Percentiles rank a stretch among this genome's conserved stretches.
phyloP scores from a whole-genome alignment of 495 filamentous ascomycete genomes.

The Friedmanniomyces endolithicus region DNA sequence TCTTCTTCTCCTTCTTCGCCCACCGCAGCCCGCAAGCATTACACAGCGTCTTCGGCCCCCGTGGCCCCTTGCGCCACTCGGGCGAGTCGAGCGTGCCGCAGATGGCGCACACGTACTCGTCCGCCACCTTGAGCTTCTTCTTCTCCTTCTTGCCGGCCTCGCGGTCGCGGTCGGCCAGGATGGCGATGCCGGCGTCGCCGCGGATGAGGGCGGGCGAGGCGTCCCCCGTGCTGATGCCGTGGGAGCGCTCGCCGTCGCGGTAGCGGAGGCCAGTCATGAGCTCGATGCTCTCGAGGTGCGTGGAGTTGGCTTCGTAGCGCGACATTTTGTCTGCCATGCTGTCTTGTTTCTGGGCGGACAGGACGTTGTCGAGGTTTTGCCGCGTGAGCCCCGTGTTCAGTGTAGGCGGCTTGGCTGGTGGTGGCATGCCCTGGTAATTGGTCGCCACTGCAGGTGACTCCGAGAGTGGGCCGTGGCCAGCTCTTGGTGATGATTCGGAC shows the following conservation, averaged over 20 bases:
- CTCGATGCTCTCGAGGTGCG: conserved; percentile 79
- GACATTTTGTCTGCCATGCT: conserved; percentile 68
- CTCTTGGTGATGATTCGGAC: neutral
- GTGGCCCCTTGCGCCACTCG: conserved; percentile 92
- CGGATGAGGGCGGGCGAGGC: conserved; percentile 66
- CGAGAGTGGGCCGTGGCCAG: neutral
- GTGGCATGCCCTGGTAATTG: conserved; percentile 46
- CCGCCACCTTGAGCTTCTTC: conserved; percentile 76
- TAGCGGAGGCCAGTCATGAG: conserved; percentile 86
- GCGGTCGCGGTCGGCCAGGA: conserved; percentile 53
- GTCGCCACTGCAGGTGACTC: neutral
- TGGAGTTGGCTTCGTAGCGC: conserved; percentile 51
- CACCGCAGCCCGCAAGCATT: conserved; percentile 72
- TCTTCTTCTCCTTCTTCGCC: conserved; percentile 39
- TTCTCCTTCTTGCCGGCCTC: conserved; percentile 72
- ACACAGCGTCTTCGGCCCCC: conserved; percentile 88
- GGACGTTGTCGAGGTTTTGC: conserved; percentile 67
- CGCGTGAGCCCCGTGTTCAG: conserved; percentile 56
- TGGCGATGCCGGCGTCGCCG: conserved; percentile 76
- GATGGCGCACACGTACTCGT: conserved; percentile 93
- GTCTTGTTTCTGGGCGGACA: conserved; percentile 54
- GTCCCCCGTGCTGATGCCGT: conserved; percentile 78
- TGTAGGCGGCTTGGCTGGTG: conserved; percentile 50
- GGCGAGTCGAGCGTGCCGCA: conserved; percentile 77
- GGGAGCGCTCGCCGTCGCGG: conserved; percentile 75